Evolutionary conservation across 345 rosid genomes (phyloP).

Genomic region (Euphorbia peplus): DNA sequence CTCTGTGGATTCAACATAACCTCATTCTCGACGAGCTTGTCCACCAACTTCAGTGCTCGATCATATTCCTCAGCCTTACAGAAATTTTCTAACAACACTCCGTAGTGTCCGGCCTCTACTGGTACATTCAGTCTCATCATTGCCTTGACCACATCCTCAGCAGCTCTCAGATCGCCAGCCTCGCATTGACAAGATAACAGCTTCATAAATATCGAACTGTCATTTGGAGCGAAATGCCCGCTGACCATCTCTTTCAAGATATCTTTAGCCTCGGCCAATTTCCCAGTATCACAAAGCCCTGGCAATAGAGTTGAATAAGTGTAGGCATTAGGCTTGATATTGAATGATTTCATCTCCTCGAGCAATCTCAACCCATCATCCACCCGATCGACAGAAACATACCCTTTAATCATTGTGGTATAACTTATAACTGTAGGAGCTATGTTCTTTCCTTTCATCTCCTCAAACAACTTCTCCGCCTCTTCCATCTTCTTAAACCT

Average conservation of each 20-base stretch:
- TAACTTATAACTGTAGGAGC: conserved; percentile 73
- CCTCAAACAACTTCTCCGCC: conserved; percentile 76
- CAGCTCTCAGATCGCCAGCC: conserved; percentile 68
- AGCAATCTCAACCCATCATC: conserved; percentile 70
- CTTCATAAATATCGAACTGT: conserved; percentile 62
- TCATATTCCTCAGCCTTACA: conserved; percentile 68
- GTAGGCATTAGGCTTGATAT: conserved; percentile 65
- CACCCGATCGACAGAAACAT: conserved; percentile 46
- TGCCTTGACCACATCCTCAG: conserved; percentile 67
- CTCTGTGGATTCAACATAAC: conserved; percentile 68
- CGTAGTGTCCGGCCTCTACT: conserved; percentile 82
- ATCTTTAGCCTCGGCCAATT: conserved; percentile 54
- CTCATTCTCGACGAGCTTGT: conserved; percentile 72
- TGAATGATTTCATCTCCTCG: conserved; percentile 73
- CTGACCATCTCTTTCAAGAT: conserved; percentile 69
- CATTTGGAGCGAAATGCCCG: conserved; percentile 61
- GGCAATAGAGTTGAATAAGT: conserved; percentile 79
- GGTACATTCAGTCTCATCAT: conserved; percentile 74
- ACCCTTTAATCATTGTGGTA: conserved; percentile 87
- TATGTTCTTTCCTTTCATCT: conserved; percentile 74
- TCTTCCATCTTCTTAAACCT: conserved; percentile 79
- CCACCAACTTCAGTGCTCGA: conserved; percentile 63
- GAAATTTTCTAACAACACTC: conserved; percentile 66
- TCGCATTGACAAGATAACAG: conserved; percentile 58
- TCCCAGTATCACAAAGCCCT: conserved; percentile 71